Evolutionary conservation across 768 basidiomycete species (phyloP).

Genomic region (Sporobolomyces phaffii): DNA sequence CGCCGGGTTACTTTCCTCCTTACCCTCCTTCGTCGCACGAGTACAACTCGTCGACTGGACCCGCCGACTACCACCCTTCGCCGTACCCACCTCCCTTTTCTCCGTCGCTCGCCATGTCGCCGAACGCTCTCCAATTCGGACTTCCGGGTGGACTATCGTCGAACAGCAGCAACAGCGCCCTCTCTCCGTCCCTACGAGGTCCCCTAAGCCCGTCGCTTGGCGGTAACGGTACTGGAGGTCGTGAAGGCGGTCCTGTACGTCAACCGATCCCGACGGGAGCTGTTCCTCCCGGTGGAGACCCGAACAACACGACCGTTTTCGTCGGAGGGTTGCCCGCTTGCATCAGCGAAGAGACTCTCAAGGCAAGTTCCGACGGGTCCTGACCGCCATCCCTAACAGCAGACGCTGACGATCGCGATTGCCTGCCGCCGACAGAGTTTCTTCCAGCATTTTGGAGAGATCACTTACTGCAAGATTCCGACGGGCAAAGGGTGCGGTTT

Average conservation of each 20-base stretch:
- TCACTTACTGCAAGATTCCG: slow-evolving; percentile 72
- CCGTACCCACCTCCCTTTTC: slow-evolving; percentile 6
- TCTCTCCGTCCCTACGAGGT: slow-evolving; percentile 5
- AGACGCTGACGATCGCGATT: neutral
- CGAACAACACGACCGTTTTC: slow-evolving; percentile 91
- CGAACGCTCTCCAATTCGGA: slow-evolving; percentile 8
- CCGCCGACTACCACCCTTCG: neutral
- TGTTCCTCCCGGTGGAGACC: slow-evolving; percentile 67
- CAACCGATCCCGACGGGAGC: slow-evolving; percentile 51
- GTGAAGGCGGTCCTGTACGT: slow-evolving; percentile 17
- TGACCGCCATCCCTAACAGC: neutral
- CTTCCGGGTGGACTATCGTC: slow-evolving; percentile 1
- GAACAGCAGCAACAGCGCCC: neutral
- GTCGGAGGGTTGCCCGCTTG: slow-evolving; percentile 83
- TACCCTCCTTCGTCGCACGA: slow-evolving; percentile 9
- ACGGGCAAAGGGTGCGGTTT: slow-evolving; percentile 93
- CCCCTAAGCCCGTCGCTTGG: slow-evolving; percentile 11
- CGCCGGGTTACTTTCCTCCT: slow-evolving; percentile 28
- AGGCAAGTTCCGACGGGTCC: slow-evolving; percentile 50
- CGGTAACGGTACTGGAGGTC: neutral
- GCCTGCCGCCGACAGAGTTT: slow-evolving; percentile 45
- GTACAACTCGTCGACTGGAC: neutral
- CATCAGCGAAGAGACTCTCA: slow-evolving; percentile 82
- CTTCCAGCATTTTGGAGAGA: slow-evolving; percentile 44
- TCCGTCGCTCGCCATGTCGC: neutral